Base-by-base conservation (phyloP, 192 early-diverging fungal species). In the Allomyces arbusculus region DNA sequence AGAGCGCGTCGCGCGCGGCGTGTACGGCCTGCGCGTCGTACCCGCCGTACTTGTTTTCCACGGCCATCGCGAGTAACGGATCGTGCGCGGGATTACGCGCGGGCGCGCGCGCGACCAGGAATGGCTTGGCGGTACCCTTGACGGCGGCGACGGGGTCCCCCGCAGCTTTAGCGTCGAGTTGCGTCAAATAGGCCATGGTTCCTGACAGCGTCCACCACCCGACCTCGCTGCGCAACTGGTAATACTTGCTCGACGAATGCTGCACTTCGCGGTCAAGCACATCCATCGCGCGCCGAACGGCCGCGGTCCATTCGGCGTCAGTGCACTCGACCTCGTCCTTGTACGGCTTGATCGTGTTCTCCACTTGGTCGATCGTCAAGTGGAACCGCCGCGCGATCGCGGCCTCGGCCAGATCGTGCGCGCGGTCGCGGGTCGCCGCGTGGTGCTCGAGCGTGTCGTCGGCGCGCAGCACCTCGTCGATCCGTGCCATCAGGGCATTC, bases 301-400 rank as follows among this genome's bases (percentile, higher is more conserved):
- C 95, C 65, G 94, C 91, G 20, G 76, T 74, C 95, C 95, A 98
- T 74, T 98, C 95, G 63, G 83, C 78, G 24, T 91, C 89, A n/a
- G 87, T 84, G 43, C 87, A 83, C 71, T 98, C 95, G 14, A 96
- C 89, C 75, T 98, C 95, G 68, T 92, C 92, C 78, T 98, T 98
- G 80, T 89, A 94, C 20, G 94, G 95, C 75, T 98, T 98, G 75
- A 98, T 93, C 2, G 92, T 95, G 78, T 96, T 98, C 68, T 98
- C 95, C 9, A 98, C 95, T 75, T 96, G 94, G 71, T 96, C 95
- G 11, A 92, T 83, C 9, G 94, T 89, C 8, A 88, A 78, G 44
- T 89, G 86, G 78, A 90, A 92, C 64, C 33, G 33, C 5, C 33
- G 33, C 33, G 33, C 33, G 33, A 40, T 40, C 33, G 33, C 33